These are phyloP conservation scores for Diospyros kaki DNA, from an alignment of 148 eudicot genomes.

Conservation along the genomic window DNA sequence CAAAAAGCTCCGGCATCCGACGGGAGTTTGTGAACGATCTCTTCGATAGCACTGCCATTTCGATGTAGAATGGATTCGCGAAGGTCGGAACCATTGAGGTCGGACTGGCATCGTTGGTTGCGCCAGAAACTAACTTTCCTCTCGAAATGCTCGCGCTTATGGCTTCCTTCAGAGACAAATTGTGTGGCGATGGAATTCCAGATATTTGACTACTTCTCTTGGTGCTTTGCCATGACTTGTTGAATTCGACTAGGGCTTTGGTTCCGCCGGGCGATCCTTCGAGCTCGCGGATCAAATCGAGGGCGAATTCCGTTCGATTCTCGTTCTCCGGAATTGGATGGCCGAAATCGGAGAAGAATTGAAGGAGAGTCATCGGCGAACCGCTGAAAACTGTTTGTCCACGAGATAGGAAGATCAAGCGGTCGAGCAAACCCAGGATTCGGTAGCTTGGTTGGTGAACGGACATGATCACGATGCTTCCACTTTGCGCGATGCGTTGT, in stretches of 20 bases:
- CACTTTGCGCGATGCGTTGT: slow-evolving; percentile 78
- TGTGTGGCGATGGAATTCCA: slow-evolving; percentile 12
- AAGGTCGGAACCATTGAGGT: slow-evolving; percentile 59
- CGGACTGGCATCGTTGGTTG: slow-evolving; percentile 30
- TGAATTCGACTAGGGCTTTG: slow-evolving; percentile 58
- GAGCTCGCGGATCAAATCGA: slow-evolving; percentile 73
- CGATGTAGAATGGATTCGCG: slow-evolving; percentile 68
- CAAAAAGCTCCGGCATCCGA: slow-evolving; percentile 70
- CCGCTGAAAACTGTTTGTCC: slow-evolving; percentile 85
- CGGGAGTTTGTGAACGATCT: slow-evolving; percentile 64
- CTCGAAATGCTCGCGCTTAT: slow-evolving; percentile 81
- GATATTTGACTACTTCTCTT: slow-evolving; percentile 4
- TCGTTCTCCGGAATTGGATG: slow-evolving; percentile 73
- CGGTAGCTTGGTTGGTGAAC: slow-evolving; percentile 86
- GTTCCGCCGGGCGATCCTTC: slow-evolving; percentile 77
- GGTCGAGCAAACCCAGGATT: slow-evolving; percentile 62
- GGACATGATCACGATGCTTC: slow-evolving; percentile 81
- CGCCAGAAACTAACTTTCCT: slow-evolving; percentile 84
- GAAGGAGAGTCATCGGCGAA: slow-evolving; percentile 42
- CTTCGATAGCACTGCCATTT: slow-evolving; percentile 45
- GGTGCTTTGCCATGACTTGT: slow-evolving; percentile 53
- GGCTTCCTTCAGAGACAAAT: slow-evolving; percentile 70
- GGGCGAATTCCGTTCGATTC: slow-evolving; percentile 74
- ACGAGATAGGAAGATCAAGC: slow-evolving; percentile 59
- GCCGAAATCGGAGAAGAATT: slow-evolving; percentile 63